Evolutionary conservation across 2,329 filamentous ascomycete genomes (phyloP).

Genomic region (Canariomyces notabilis): DNA sequence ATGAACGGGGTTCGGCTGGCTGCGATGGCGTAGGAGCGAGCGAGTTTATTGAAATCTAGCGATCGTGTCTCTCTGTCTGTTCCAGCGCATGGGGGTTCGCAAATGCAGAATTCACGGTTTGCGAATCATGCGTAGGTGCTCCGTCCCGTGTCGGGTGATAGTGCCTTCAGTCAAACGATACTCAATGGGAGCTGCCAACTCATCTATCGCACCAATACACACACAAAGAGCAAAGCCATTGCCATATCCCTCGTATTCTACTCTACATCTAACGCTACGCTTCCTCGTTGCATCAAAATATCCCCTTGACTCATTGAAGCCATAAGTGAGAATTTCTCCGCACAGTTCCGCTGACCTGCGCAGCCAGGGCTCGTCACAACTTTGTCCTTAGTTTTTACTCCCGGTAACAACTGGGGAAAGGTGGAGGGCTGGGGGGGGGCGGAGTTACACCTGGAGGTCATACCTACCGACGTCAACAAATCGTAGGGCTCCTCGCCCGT

Average conservation of each 20-base stretch:
- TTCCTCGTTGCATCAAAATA: neutral
- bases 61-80: too few species aligned
- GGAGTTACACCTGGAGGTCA: neutral
- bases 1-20: neutral
- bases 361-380: neutral
- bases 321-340: neutral
- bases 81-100: too few species aligned
- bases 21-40: neutral
- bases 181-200: too few species aligned
- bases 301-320: neutral
- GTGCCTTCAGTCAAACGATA: too few species aligned
- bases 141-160: too few species aligned
- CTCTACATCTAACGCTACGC: neutral
- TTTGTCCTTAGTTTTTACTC: neutral
- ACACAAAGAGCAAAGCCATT: neutral
- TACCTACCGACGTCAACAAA: neutral
- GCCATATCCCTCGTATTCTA: neutral
- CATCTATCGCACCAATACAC: neutral
- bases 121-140: too few species aligned
- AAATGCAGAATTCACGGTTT: too few species aligned
- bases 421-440: too few species aligned
- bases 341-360: too few species aligned
- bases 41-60: neutral
- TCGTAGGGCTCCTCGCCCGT: neutral
- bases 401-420: neutral